Evolutionary conservation across 192 early-diverging fungal genomes (phyloP), one percentile per base, ranked within the genome.

Genomic region (Physocladia obscura): DNA sequence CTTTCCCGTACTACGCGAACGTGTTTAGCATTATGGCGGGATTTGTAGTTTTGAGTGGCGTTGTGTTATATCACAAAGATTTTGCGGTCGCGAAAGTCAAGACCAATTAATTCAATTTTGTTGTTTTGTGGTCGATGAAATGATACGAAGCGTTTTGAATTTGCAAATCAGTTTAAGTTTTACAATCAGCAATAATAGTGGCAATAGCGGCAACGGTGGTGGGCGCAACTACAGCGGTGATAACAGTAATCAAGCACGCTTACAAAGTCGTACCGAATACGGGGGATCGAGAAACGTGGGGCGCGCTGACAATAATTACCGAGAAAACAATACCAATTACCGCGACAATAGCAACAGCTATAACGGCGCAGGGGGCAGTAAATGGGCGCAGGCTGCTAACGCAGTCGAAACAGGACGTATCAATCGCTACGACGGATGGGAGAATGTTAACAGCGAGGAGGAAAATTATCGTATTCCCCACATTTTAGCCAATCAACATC

Each of bases 1-100:
- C 96, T n/a, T 94, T 87, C 73, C 97, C 97, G 31, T 99, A 99
- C 76, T 99, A 99, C 76, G 85, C 82, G 8, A 88, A 90, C 27
- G 86, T 89, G 3, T 88, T 89, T 24, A 92, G 89, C 54, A 91
- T 96, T 89, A 83, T 89, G 40, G 80, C 87, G 36, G 92, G 90
- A n/a, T 93, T 96, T 75, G 79, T 97, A 58, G 81, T 91, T 38
- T 92, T 98, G 57, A 86, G 87, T 29, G 81, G 81, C 1, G 83
- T 91, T 6, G 94, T 93, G 81, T 79, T 98, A 56, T 94, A 82
- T 51, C 76, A 88, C 62, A 37, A 68, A 56, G 80, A 81, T 40
- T 31, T 21, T 4, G 31, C 34, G 8, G 49, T 30, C 4, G 40
- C 59, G 37, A 81, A 81, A 51, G 64, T 65, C 36, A 77, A 77